Base-by-base conservation (phyloP, 2,329 filamentous ascomycete species). In the Thyridium curvatum region DNA sequence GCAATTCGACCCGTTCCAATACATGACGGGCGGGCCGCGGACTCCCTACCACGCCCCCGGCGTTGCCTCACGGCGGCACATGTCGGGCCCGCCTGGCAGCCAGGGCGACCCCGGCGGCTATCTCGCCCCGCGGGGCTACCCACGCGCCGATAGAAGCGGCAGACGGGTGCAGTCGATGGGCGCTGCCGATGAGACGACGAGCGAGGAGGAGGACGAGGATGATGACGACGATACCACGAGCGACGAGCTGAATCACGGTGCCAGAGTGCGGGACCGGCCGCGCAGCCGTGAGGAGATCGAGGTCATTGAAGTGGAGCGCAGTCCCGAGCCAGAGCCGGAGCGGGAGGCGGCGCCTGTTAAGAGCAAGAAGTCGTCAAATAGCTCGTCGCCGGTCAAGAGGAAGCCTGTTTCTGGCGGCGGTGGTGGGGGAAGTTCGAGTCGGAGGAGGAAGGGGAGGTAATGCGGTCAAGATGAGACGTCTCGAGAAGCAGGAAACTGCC, bases 1-100 rank as follows among this genome's bases (percentile, higher is more conserved):
- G 46, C 4, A 40, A n/a, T 6, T 59, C 12, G 68, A 78, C 42
- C 72, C 74, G 4, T 77, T 78, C 42, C 64, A 66, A 44, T 78
- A 69, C 51, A 71, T 76, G 56, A 70, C 67, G 4, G 60, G 58
- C 16, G 69, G 66, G 12, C 52, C 69, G 29, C 65, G 62, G 26
- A 55, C 54, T 38, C 49, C 64, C 12, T 55, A 60, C 38, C 51
- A 58, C 21, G 45, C 54, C 38, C 54, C 52, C 37, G 54, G 59
- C 46, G 48, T 55, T 34, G 54, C 21, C 6, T 26, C 21, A 34
- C 61, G 62, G 47, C 60, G 64, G 37, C 58, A 62, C 36, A 50
- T 54, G 13, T 59, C 61, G 13, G 62, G 61, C n/a, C 51, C 59
- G 28, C 52, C 41, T 50, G 57, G 26, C 50, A 53, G 31, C 44